A percentile compares a stretch with the other conserved stretches of the same genome.
These are phyloP conservation scores for Meyerozyma athensensis DNA, from an alignment of 1,139 yeast genomes.

Conservation along the genomic window DNA sequence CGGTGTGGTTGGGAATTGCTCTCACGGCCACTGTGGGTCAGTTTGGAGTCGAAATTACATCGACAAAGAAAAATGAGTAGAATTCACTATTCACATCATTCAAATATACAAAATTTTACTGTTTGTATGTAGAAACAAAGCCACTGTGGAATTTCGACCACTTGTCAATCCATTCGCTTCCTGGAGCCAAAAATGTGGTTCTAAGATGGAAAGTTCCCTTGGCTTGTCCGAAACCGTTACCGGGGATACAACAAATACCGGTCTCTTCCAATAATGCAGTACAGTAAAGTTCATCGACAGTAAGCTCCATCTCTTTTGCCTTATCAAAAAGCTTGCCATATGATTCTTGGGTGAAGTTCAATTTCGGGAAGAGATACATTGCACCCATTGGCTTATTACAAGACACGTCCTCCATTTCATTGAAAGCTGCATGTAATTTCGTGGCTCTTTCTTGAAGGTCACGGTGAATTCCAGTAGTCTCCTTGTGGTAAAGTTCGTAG, in stretches of 20 bases:
- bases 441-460: constrained; percentile 62
- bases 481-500: constrained; percentile 59
- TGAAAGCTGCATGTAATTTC: constrained; percentile 64
- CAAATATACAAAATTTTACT: constrained; percentile 2
- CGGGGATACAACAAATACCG: constrained; percentile 98
- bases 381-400: constrained; percentile 95
- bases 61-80: constrained; percentile 8
- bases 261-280: constrained; percentile 73
- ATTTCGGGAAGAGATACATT: constrained; percentile 89
- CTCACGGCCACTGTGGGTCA: constrained; percentile 28
- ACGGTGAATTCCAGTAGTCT: constrained; percentile 55
- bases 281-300: constrained; percentile 86
- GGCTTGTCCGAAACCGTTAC: constrained; percentile 92
- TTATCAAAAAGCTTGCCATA: constrained; percentile 52
- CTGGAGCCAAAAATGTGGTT: constrained; percentile 95
- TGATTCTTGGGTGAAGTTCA: constrained; percentile 49
- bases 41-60: constrained; percentile 12
- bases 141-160: constrained; percentile 74
- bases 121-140: constrained; percentile 55
- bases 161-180: constrained; percentile 74
- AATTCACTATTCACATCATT: constrained; percentile 6
- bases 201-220: constrained; percentile 86
- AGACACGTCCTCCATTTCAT: constrained; percentile 68
- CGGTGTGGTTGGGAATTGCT: constrained; percentile 66
- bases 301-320: constrained; percentile 52